A percentile compares a stretch with the other conserved stretches of the same genome.
Evolutionary conservation across 1,284 basidiomycete species (phyloP).

Genomic region (Microbotryum silenes-acaulis): DNA sequence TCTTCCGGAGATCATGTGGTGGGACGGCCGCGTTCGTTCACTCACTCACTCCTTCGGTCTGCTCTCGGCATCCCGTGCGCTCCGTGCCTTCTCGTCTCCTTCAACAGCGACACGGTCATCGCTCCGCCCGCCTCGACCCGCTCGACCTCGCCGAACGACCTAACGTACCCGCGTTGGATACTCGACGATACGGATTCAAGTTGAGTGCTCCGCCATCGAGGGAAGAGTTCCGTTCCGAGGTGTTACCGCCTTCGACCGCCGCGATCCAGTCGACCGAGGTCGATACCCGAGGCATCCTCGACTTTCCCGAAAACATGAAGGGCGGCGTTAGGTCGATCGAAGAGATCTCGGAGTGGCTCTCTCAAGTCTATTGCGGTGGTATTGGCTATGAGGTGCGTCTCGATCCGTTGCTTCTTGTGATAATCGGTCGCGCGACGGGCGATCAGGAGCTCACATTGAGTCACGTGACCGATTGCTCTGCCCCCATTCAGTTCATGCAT

Average conservation of each 20-base stretch:
- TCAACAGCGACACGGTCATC: conserved; percentile 56
- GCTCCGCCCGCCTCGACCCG: conserved; percentile 74
- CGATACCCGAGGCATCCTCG: conserved; percentile 22
- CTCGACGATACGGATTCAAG: conserved; percentile 63
- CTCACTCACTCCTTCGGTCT: no score
- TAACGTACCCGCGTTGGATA: conserved; percentile 70
- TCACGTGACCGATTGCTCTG: background rate
- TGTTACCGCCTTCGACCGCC: background rate
- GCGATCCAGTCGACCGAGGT: background rate
- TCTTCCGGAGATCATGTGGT: background rate
- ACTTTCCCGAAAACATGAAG: conserved; percentile 37
- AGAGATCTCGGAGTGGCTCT: conserved; percentile 61
- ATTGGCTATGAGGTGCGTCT: conserved; percentile 58
- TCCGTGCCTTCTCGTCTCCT: no score
- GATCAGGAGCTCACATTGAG: background rate
- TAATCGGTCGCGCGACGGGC: no score
- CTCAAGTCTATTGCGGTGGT: conserved; percentile 64
- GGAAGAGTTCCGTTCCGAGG: conserved; percentile 56
- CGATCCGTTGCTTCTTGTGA: background rate
- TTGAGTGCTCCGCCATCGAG: conserved; percentile 45
- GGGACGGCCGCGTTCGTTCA: background rate
- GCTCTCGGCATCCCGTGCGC: no score
- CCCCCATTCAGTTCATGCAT: conserved; percentile 61
- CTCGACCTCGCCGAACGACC: conserved; percentile 76
- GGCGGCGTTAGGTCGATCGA: conserved; percentile 60